Base-by-base conservation (phyloP, 768 basidiomycete genomes). In the Termitomyces sp. region DNA sequence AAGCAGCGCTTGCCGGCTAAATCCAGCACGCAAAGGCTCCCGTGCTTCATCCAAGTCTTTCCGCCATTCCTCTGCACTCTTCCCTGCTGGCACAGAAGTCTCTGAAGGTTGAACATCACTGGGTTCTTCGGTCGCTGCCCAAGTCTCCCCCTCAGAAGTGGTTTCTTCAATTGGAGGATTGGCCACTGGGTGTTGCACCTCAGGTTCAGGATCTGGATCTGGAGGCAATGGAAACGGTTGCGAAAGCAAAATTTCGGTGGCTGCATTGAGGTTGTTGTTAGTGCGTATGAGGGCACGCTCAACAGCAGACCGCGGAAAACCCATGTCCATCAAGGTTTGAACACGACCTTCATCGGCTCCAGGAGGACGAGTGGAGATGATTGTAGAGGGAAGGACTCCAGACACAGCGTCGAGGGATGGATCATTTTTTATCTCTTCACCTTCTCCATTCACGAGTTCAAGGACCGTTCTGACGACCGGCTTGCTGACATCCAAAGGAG, bases 271-370 rank as follows among this genome's bases (percentile, higher is more conserved):
- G 68, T 97, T 95, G 73, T 98, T 98, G 63, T 89, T 86, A 4
- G 89, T 87, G 11, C 96, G 91, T 20, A 81, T 73, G 43, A 99
- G 78, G 4, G 96, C 96, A 56, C 88, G 83, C 69, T 92, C 91
- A 2, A 88, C 93, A 12, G 92, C 92, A 46, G 86, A 83, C n/a
- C 94, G 86, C 40, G 90, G 86, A 79, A 98, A 99, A 50, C 97
- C 97, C 97, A 99, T 98, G 68, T 98, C 97, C 10, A 86, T 88
- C 58, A 98, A 79, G 67, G 94, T 90, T 55, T 85, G 83, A 57
- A 98, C 85, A 40, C 89, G 85, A 50, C 80, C 81, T 71, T 95
- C 93, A 70, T 94, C 91, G 0, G 89, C 84, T 12, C 81, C 85
- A 62, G 79, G 74, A 62, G 71, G 71, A 29, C 74, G 77, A 25